Evolutionary conservation across 768 basidiomycete genomes (phyloP).

Genomic region (Russula brevipes): DNA sequence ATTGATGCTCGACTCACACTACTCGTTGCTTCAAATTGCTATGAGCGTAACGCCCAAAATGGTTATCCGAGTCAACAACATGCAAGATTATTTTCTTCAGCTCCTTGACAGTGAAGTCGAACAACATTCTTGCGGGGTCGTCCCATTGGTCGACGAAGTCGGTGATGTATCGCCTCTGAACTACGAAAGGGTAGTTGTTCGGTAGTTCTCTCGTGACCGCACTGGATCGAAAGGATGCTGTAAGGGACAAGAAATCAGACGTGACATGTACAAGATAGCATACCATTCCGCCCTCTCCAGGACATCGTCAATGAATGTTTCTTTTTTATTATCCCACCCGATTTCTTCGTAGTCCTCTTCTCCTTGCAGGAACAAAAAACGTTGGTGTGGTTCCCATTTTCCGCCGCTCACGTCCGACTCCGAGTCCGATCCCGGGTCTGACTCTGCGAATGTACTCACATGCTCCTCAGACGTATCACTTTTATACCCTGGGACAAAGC

Average conservation of each 20-base stretch:
- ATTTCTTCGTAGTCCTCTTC: conserved; percentile 24
- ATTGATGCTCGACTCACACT: conserved; percentile 33
- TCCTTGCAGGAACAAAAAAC: conserved; percentile 23
- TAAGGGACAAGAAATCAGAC: neutral
- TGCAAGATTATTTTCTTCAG: conserved; percentile 38
- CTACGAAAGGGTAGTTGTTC: conserved; percentile 58
- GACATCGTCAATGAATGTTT: conserved; percentile 52
- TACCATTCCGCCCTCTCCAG: conserved; percentile 43
- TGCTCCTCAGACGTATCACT: no score
- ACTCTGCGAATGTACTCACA: no score
- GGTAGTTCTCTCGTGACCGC: conserved; percentile 69
- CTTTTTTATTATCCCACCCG: conserved; percentile 4
- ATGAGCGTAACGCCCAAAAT: conserved; percentile 51
- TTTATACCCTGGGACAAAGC: conserved; percentile 1
- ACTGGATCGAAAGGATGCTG: conserved; percentile 34
- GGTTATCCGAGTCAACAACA: conserved; percentile 35
- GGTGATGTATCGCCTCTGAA: conserved; percentile 48
- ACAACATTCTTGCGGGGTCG: conserved; percentile 43
- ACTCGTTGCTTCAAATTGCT: conserved; percentile 50
- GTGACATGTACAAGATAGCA: conserved; percentile 22
- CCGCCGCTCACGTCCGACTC: no score
- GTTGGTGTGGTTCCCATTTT: neutral
- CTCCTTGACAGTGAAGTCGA: conserved; percentile 36
- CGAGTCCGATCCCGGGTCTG: neutral
- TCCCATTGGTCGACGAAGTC: conserved; percentile 46